Evolutionary conservation across 345 rosid species (phyloP).

Genomic region (Moricandia moricandioides): DNA sequence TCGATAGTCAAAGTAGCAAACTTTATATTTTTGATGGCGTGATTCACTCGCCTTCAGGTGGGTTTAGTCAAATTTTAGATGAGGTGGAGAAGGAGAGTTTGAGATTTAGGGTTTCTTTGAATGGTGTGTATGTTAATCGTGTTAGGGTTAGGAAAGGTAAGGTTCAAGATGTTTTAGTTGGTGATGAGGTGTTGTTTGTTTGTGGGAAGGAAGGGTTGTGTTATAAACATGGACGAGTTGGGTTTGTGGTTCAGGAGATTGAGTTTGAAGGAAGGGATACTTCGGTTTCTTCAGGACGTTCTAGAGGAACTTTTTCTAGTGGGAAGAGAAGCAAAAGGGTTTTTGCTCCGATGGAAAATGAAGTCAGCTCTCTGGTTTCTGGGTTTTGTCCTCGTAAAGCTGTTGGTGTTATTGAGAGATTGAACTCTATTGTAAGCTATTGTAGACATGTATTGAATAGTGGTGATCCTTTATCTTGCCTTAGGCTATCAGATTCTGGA

Average conservation of each 20-base stretch:
- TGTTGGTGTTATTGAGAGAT: slow-evolving; percentile 39
- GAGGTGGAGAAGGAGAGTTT: slow-evolving; percentile 39
- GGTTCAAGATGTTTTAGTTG: slow-evolving; percentile 48
- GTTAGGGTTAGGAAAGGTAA: slow-evolving; percentile 41
- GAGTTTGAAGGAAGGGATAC: slow-evolving; percentile 43
- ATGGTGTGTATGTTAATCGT: slow-evolving; percentile 72
- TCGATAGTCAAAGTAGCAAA: slow-evolving; percentile 47
- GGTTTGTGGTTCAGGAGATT: slow-evolving; percentile 63
- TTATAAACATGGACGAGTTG: slow-evolving; percentile 43
- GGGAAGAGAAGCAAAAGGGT: slow-evolving; percentile 70
- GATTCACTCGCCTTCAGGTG: slow-evolving; percentile 10
- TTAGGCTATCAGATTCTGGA: slow-evolving; percentile 39
- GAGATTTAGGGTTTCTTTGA: slow-evolving; percentile 43
- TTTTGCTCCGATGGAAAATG: slow-evolving; percentile 53
- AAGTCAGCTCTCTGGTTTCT: slow-evolving; percentile 15
- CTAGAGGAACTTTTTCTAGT: slow-evolving; percentile 55
- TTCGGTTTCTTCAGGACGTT: slow-evolving; percentile 32
- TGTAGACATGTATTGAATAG: slow-evolving; percentile 60
- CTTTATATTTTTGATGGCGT: slow-evolving; percentile 61
- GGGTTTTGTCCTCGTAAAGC: slow-evolving; percentile 23
- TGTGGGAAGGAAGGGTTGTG: slow-evolving; percentile 52
- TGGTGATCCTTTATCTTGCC: slow-evolving; percentile 58
- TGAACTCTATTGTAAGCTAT: slow-evolving; percentile 42
- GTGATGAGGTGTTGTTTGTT: slow-evolving; percentile 76
- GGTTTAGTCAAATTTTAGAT: slow-evolving; percentile 28